A percentile compares a stretch with the other conserved stretches of the same genome.
These are phyloP conservation scores for Penicillium angulare DNA, from an alignment of 495 filamentous ascomycete genomes.

Conservation along the genomic window DNA sequence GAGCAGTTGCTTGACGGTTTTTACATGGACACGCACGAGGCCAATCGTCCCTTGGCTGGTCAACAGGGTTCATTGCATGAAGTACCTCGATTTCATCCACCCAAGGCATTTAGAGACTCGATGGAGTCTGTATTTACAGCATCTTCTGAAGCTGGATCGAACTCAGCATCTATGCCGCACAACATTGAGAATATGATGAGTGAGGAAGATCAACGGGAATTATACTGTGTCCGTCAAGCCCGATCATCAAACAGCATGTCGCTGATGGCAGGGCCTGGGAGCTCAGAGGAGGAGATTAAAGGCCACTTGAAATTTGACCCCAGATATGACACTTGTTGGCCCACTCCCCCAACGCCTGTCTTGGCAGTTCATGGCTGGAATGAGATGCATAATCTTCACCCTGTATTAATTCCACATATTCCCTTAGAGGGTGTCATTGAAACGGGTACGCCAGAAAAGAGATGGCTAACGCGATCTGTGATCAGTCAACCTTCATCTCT, in stretches of 20 bases:
- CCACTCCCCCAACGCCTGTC: neutral
- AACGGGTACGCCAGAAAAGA: neutral
- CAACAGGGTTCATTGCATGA: slow-evolving; percentile 18
- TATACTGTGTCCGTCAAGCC: slow-evolving; percentile 63
- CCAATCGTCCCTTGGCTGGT: slow-evolving; percentile 33
- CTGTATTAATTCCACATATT: too few relatives aligned
- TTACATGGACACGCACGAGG: slow-evolving; percentile 32
- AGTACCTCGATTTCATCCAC: slow-evolving; percentile 50
- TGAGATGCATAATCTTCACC: too few relatives aligned
- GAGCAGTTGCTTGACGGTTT: slow-evolving; percentile 55
- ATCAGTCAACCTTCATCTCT: neutral
- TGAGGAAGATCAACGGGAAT: slow-evolving; percentile 71
- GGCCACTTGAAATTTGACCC: too few relatives aligned
- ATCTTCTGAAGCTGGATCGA: slow-evolving; percentile 53
- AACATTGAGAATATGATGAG: slow-evolving; percentile 83
- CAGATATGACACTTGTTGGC: neutral
- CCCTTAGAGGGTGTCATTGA: too few relatives aligned
- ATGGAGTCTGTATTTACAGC: slow-evolving; percentile 65
- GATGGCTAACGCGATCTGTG: neutral
- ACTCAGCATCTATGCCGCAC: slow-evolving; percentile 69
- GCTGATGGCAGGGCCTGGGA: slow-evolving; percentile 5
- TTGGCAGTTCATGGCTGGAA: neutral
- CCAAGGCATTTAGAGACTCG: slow-evolving; percentile 55
- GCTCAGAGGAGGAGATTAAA: neutral
- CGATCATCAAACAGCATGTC: slow-evolving; percentile 30